Percentiles rank a stretch among this genome's conserved stretches.
Conservation (phyloP, 2,329 filamentous ascomycete genomes). For the Fusarium armeniacum region DNA sequence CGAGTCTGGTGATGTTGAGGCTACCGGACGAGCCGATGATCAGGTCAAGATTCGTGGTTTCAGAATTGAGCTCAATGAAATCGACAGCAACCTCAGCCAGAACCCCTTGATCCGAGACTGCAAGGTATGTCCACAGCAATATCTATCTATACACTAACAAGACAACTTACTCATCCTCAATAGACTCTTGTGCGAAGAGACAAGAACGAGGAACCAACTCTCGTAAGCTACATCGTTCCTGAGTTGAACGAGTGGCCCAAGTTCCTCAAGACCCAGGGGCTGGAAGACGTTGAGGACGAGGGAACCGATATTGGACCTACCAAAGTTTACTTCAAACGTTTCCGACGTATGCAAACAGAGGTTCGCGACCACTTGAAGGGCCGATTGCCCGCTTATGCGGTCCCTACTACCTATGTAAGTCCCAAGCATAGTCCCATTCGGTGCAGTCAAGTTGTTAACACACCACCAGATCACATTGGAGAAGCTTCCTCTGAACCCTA, state of each 20-base stretch:
- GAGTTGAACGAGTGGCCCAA: slow-evolving; percentile 72
- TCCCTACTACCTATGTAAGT: slow-evolving; percentile 55
- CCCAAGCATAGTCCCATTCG: slow-evolving; percentile 31
- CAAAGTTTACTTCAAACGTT: slow-evolving; percentile 61
- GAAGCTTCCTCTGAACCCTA: slow-evolving; percentile 78
- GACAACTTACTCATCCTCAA: not conserved
- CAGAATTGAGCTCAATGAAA: slow-evolving; percentile 91
- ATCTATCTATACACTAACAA: not conserved
- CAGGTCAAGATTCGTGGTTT: slow-evolving; percentile 98
- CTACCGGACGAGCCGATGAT: slow-evolving; percentile 83
- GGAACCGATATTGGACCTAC: slow-evolving; percentile 61
- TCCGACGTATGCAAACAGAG: slow-evolving; percentile 62
- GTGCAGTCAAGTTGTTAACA: not conserved
- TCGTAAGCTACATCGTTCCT: slow-evolving; percentile 93
- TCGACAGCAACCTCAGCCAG: slow-evolving; percentile 84
- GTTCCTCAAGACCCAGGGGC: slow-evolving; percentile 71
- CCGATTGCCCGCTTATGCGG: slow-evolving; percentile 52
- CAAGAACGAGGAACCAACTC: slow-evolving; percentile 75
- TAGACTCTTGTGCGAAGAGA: slow-evolving; percentile 74
- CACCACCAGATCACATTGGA: slow-evolving; percentile 16
- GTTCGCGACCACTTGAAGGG: slow-evolving; percentile 51
- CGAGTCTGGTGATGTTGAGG: slow-evolving; percentile 78
- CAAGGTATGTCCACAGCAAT: slow-evolving; percentile 56
- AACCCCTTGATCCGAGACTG: slow-evolving; percentile 85
- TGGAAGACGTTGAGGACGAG: slow-evolving; percentile 69